These are phyloP conservation scores for Oenanthe javanica DNA, from an alignment of 140 eudicot species.

Conservation along the genomic window DNA sequence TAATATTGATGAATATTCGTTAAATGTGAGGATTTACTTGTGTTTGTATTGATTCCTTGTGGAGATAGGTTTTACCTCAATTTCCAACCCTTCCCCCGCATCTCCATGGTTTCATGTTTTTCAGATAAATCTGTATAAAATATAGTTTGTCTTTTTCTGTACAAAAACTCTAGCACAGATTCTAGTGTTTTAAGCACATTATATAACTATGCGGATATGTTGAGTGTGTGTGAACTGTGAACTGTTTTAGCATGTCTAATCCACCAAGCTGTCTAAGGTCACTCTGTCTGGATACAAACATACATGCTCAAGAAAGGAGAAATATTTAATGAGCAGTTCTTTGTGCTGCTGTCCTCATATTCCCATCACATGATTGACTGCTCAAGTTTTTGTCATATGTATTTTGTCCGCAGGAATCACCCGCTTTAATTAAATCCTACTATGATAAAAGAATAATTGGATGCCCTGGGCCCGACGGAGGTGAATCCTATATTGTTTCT, in stretches of 20 bases:
- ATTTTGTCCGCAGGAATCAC: slow-evolving; percentile 59
- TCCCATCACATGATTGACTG: not conserved
- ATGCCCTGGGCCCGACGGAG: slow-evolving; percentile 98
- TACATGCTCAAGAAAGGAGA: not conserved
- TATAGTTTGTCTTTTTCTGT: not conserved
- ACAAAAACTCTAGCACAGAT: not conserved
- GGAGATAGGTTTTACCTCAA: too few relatives aligned
- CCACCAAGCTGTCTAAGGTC: not conserved
- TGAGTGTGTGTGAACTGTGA: not conserved
- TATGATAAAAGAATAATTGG: slow-evolving; percentile 88
- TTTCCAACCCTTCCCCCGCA: too few relatives aligned
- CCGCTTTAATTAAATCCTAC: slow-evolving; percentile 77
- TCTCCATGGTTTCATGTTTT: not conserved
- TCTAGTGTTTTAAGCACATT: not conserved
- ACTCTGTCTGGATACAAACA: not conserved
- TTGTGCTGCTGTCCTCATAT: not conserved
- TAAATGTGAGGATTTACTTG: too few relatives aligned
- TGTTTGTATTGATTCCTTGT: too few relatives aligned
- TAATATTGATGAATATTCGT: too few relatives aligned
- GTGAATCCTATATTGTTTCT: slow-evolving; percentile 27
- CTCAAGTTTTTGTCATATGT: slow-evolving; percentile 6
- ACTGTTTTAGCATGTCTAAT: not conserved
- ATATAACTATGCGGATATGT: not conserved
- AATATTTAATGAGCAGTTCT: not conserved
- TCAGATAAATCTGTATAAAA: too few relatives aligned